Evolutionary conservation across 1,284 basidiomycete genomes (phyloP).

Genomic region (Ustilago vetiveriae): DNA sequence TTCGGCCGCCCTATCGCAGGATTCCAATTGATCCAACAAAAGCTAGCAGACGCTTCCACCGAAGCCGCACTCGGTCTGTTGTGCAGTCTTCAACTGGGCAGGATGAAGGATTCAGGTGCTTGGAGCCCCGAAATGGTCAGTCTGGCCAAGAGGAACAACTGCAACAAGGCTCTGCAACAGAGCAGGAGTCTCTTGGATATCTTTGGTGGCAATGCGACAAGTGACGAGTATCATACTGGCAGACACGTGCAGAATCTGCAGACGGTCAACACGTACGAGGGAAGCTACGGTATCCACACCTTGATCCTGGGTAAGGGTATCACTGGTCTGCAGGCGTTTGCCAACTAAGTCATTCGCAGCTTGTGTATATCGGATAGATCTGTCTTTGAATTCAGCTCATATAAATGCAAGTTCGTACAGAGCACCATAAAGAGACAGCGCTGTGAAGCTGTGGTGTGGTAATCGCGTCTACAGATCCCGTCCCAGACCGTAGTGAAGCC

Average conservation of each 20-base stretch:
- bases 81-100: conserved; percentile 77
- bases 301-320: conserved; percentile 89
- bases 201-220: conserved; percentile 69
- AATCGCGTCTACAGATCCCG: no score
- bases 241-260: conserved; percentile 59
- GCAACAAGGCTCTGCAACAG: conserved; percentile 78
- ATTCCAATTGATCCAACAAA: conserved; percentile 93
- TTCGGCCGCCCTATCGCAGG: conserved; percentile 88
- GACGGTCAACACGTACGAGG: conserved; percentile 63
- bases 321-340: conserved; percentile 83
- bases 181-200: conserved; percentile 73
- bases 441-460: no score
- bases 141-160: conserved; percentile 94
- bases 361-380: not conserved
- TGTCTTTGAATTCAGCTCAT: no score
- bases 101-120: conserved; percentile 83
- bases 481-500: no score
- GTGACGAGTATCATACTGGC: conserved; percentile 55
- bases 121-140: conserved; percentile 86
- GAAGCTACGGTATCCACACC: conserved; percentile 66
- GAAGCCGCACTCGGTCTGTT: conserved; percentile 84
- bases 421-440: no score
- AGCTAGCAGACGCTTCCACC: conserved; percentile 89
- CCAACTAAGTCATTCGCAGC: conserved; percentile 17
- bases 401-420: no score